phyloP scores from a whole-genome alignment of 495 filamentous ascomycete species.

The Annulohypoxylon bovei region DNA sequence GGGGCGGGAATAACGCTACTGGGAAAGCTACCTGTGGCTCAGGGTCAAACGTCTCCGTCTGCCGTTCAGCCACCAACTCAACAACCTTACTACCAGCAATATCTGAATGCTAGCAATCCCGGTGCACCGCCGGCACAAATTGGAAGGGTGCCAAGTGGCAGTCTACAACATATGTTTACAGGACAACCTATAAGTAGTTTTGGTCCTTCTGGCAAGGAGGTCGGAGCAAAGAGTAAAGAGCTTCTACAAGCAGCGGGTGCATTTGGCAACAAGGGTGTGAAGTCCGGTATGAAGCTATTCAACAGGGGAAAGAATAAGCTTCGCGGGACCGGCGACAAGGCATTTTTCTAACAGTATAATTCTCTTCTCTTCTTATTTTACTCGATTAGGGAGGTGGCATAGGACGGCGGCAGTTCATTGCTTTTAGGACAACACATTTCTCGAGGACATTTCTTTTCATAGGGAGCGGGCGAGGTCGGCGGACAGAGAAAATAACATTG shows the following conservation, averaged over 20 bases:
- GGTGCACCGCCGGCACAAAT: slow-evolving; percentile 22
- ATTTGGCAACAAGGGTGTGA: slow-evolving; percentile 53
- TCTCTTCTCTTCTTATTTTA: slow-evolving; percentile 31
- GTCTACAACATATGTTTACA: slow-evolving; percentile 37
- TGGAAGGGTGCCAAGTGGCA: slow-evolving; percentile 35
- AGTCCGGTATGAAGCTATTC: slow-evolving; percentile 86
- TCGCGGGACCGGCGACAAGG: slow-evolving; percentile 78
- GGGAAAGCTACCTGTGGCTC: slow-evolving; percentile 34
- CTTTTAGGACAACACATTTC: slow-evolving; percentile 13
- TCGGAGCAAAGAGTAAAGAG: slow-evolving; percentile 84
- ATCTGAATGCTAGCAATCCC: slow-evolving; percentile 48
- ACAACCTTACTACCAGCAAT: slow-evolving; percentile 64
- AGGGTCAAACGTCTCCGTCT: slow-evolving; percentile 40
- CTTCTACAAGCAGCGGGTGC: slow-evolving; percentile 79
- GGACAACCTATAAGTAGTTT: slow-evolving; percentile 47
- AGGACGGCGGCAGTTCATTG: slow-evolving; percentile 19
- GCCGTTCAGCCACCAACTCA: slow-evolving; percentile 39
- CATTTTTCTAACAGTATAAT: slow-evolving; percentile 66
- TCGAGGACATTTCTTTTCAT: slow-evolving; percentile 22
- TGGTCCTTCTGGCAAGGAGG: slow-evolving; percentile 55
- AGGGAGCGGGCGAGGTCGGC: neutral
- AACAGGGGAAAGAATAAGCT: slow-evolving; percentile 87
- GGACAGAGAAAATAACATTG: neutral
- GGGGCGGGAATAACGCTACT: slow-evolving; percentile 9
- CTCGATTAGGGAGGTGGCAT: slow-evolving; percentile 23